A percentile compares a stretch with the other conserved stretches of the same genome.
These are phyloP conservation scores for Trichosanthes cucumerina DNA, from an alignment of 306 rosid species.

Conservation along the genomic window DNA sequence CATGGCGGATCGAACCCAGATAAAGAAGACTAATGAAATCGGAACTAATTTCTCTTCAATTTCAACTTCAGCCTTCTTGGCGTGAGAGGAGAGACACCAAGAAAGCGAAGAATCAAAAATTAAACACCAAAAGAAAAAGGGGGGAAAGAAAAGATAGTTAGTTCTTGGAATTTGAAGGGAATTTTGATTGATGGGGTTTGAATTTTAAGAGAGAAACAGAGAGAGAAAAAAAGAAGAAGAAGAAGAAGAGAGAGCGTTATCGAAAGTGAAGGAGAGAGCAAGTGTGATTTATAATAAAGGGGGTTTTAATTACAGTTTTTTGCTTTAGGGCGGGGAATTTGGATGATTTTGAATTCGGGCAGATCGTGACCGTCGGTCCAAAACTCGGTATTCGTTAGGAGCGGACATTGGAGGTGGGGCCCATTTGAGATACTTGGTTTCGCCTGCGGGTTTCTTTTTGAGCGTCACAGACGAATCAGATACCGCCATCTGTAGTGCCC, in stretches of 20 bases:
- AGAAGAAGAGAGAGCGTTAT: conserved; percentile 10
- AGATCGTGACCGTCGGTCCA: conserved; percentile 46
- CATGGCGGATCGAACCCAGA: conserved; percentile 27
- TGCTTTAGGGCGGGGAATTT: conserved; percentile 49
- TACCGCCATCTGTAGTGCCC: background rate
- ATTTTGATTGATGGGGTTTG: background rate
- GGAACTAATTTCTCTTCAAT: background rate
- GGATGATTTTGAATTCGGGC: conserved; percentile 37
- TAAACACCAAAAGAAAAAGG: background rate
- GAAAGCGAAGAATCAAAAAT: conserved; percentile 21
- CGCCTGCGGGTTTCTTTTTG: background rate
- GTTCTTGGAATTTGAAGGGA: background rate
- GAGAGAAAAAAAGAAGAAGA: background rate
- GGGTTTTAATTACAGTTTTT: conserved; percentile 15
- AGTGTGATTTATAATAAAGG: conserved; percentile 25
- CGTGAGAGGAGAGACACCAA: conserved; percentile 2
- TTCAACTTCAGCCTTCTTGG: conserved; percentile 1
- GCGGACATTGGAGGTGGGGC: conserved; percentile 45
- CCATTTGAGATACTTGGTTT: conserved; percentile 16
- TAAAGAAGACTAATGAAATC: background rate
- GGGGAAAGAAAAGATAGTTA: conserved; percentile 1
- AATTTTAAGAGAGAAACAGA: conserved; percentile 9
- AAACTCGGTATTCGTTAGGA: conserved; percentile 42
- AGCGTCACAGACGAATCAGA: background rate
- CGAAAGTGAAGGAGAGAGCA: conserved; percentile 17